Conservation (phyloP, 176 grass and related monocot genomes). For the Poa annua region DNA sequence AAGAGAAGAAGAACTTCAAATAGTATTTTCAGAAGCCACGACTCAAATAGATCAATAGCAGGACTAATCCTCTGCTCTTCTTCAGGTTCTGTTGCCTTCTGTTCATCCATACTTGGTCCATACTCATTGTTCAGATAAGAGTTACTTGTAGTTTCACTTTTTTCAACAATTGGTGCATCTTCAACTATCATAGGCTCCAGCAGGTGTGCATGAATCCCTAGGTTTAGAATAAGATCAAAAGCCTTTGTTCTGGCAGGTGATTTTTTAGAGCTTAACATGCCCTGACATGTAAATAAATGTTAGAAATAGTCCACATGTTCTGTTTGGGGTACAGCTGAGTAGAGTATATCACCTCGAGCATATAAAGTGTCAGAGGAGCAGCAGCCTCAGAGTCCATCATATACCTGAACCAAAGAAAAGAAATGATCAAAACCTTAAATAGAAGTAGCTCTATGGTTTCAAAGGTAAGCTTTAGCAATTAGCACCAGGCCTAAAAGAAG, state of each 20-base stretch:
- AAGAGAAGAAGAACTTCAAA: constrained; percentile 92
- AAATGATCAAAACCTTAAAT: constrained; percentile 18
- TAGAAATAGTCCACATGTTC: constrained; percentile 21
- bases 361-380: constrained; percentile 91
- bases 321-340: constrained; percentile 17
- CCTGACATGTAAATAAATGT: constrained; percentile 60
- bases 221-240: constrained; percentile 96
- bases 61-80: constrained; percentile 58
- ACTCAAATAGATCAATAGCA: constrained; percentile 92
- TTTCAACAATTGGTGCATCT: constrained; percentile 66
- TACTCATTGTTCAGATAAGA: constrained; percentile 72
- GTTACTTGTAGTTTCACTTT: constrained; percentile 56
- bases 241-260: constrained; percentile 81
- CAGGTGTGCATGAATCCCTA: constrained; percentile 92
- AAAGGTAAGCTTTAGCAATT: constrained; percentile 13
- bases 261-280: constrained; percentile 87
- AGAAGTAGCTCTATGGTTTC: background rate
- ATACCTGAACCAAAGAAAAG: constrained; percentile 69
- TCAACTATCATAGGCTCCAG: constrained; percentile 90
- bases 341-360: constrained; percentile 83
- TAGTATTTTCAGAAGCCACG: constrained; percentile 89
- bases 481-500: constrained; percentile 22
- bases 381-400: constrained; percentile 88
- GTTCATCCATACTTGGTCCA: constrained; percentile 51
- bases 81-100: constrained; percentile 44